Conservation (phyloP, 192 early-diverging fungal species). For the Ramicandelaber brevisporus region DNA sequence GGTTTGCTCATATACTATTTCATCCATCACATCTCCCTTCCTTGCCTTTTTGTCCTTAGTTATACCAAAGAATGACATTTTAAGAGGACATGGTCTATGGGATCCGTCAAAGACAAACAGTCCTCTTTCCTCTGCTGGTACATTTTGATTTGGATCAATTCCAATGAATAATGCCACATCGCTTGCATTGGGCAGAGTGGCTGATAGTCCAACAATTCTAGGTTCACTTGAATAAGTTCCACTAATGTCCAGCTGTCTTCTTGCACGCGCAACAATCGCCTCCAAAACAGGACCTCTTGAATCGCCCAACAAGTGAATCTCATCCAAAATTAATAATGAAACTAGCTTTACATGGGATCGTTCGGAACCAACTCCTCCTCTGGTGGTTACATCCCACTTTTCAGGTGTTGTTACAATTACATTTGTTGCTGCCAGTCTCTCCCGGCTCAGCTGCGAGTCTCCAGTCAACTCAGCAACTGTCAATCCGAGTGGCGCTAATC, state of each 20-base stretch:
- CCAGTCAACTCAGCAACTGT: slow-evolving; percentile 92
- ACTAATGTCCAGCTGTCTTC: slow-evolving; percentile 69
- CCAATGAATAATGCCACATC: slow-evolving; percentile 90
- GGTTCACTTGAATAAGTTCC: slow-evolving; percentile 72
- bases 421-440: slow-evolving; percentile 86
- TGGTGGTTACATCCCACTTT: slow-evolving; percentile 97
- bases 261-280: slow-evolving; percentile 64
- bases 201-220: slow-evolving; percentile 75
- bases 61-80: slow-evolving; percentile 89
- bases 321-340: slow-evolving; percentile 81
- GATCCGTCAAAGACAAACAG: slow-evolving; percentile 85
- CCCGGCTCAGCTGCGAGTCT: slow-evolving; percentile 88
- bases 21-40: slow-evolving; percentile 86
- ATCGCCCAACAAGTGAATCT: slow-evolving; percentile 92
- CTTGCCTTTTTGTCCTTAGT: slow-evolving; percentile 92
- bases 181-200: slow-evolving; percentile 86
- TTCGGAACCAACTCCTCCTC: slow-evolving; percentile 86
- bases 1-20: slow-evolving; percentile 86
- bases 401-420: slow-evolving; percentile 97
- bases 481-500: slow-evolving; percentile 53
- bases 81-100: slow-evolving; percentile 82
- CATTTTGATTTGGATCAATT: no score
- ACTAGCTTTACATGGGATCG: slow-evolving; percentile 74
- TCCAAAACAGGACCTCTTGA: slow-evolving; percentile 92
- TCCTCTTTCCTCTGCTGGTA: slow-evolving; percentile 41